Conservation (phyloP, 2,329 filamentous ascomycete genomes). For the Phoma sp. region DNA sequence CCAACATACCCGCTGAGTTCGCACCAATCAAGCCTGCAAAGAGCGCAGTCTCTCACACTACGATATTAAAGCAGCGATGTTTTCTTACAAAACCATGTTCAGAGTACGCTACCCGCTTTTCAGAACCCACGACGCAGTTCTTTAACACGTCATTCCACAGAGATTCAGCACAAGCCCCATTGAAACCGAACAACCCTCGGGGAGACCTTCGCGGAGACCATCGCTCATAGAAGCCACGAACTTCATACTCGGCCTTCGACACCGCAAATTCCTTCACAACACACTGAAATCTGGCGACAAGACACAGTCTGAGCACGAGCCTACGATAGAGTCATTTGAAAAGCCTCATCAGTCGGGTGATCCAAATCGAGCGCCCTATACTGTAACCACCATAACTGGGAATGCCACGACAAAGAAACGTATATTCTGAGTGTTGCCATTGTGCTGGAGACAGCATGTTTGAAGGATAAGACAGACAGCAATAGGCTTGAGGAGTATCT, state of each 20-base stretch:
- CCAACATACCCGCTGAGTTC: no score
- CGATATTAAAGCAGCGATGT: no score
- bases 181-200: no score
- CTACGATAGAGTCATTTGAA: background rate
- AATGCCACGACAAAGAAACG: background rate
- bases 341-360: background rate
- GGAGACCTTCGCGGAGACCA: no score
- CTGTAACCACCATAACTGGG: background rate
- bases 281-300: background rate
- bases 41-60: no score
- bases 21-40: no score
- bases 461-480: no score
- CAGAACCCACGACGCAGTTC: no score
- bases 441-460: no score
- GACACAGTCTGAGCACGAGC: background rate
- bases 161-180: background rate
- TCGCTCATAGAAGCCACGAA: background rate
- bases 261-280: background rate
- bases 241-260: background rate
- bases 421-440: background rate
- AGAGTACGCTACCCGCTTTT: background rate
- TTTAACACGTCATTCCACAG: background rate
- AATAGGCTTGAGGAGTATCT: no score
- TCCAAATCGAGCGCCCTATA: background rate
- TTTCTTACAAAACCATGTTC: background rate